Evolutionary conservation across 371 early-diverging fungal genomes (phyloP).

Genomic region (Mortierella sp.): DNA sequence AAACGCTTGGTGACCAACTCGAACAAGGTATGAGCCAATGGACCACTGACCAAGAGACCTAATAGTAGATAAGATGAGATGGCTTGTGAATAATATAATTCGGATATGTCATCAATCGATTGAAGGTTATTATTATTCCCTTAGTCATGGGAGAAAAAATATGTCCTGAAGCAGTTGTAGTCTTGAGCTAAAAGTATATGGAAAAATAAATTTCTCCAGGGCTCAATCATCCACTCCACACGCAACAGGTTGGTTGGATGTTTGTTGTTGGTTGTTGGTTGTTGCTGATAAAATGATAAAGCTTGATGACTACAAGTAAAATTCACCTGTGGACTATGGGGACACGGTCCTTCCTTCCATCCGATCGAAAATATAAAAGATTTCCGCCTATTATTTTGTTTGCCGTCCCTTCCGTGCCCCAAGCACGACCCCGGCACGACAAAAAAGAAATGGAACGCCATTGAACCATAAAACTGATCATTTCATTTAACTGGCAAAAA

Average conservation of each 20-base stretch:
- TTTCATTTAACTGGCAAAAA: background rate
- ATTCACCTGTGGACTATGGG: background rate
- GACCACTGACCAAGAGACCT: constrained; percentile 77
- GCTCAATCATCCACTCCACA: background rate
- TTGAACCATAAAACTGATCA: too few species aligned
- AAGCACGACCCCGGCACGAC: too few species aligned
- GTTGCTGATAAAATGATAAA: background rate
- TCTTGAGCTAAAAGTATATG: background rate
- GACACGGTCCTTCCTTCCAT: background rate
- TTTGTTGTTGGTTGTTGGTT: background rate
- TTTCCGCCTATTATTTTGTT: background rate
- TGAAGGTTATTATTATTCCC: too few species aligned
- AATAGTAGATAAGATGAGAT: background rate
- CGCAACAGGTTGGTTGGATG: background rate
- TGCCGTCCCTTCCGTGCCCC: too few species aligned
- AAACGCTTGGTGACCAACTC: constrained; percentile 73
- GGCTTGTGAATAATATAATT: background rate
- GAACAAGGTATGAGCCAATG: constrained; percentile 80
- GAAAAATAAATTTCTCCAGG: background rate
- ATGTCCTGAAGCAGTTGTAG: too few species aligned
- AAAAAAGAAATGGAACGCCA: too few species aligned
- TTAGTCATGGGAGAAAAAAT: too few species aligned
- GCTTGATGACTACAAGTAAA: too few species aligned
- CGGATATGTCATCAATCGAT: too few species aligned
- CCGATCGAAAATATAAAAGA: constrained; percentile 1